These are phyloP conservation scores for Meyerozyma carpophila DNA, from an alignment of 1,139 yeast genomes.

Conservation along the genomic window DNA sequence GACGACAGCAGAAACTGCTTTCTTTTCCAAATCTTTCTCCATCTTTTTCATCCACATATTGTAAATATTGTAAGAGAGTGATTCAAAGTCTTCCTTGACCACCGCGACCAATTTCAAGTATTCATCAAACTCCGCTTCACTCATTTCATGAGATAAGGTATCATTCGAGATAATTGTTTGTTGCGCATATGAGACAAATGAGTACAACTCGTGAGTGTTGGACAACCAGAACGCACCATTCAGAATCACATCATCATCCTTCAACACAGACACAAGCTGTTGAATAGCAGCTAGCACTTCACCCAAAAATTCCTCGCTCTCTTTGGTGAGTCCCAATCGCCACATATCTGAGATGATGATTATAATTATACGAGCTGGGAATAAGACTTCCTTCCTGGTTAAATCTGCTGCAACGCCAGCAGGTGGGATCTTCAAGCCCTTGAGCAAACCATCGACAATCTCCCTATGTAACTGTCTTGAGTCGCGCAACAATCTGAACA, in stretches of 20 bases:
- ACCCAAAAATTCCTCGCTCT: conserved; percentile 87
- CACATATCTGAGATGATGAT: conserved; percentile 96
- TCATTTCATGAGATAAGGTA: conserved; percentile 75
- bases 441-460: conserved; percentile 81
- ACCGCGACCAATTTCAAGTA: conserved; percentile 86
- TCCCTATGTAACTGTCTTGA: conserved; percentile 77
- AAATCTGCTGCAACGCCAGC: conserved; percentile 81
- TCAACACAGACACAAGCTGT: conserved; percentile 61
- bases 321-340: conserved; percentile 91
- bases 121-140: conserved; percentile 84
- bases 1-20: conserved; percentile 90
- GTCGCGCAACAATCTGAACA: conserved; percentile 70
- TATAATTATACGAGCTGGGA: conserved; percentile 94
- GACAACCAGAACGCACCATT: conserved; percentile 98
- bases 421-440: conserved; percentile 82
- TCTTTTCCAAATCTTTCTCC: conserved; percentile 86
- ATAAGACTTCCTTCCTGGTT: conserved; percentile 84
- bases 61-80: conserved; percentile 87
- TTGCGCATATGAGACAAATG: conserved; percentile 93
- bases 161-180: conserved; percentile 82
- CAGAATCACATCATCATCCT: conserved; percentile 82
- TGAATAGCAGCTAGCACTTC: conserved; percentile 88
- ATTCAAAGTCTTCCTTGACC: conserved; percentile 91
- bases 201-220: conserved; percentile 90
- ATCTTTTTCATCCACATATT: conserved; percentile 97